These are phyloP conservation scores for Pholiota conissans DNA, from an alignment of 768 basidiomycete genomes.

Conservation along the genomic window DNA sequence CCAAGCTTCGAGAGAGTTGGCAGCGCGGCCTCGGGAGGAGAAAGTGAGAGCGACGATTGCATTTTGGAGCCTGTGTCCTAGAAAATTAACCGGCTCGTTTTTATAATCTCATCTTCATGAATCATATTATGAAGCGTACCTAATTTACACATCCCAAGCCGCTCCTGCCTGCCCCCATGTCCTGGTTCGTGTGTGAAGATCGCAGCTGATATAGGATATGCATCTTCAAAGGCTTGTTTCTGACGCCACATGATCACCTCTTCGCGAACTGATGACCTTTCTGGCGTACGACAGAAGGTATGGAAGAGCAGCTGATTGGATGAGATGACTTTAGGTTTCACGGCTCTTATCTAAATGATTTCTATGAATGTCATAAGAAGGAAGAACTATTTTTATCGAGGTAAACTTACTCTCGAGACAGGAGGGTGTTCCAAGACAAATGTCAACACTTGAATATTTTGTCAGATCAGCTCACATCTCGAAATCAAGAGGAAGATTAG, in stretches of 20 bases:
- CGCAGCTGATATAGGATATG: background rate
- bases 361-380: too few species aligned
- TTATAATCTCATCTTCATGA: background rate
- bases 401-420: too few species aligned
- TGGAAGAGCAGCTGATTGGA: too few species aligned
- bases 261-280: background rate
- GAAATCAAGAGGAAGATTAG: too few species aligned
- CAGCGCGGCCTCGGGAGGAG: conserved; percentile 22
- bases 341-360: too few species aligned
- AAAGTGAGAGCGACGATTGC: background rate
- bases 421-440: too few species aligned
- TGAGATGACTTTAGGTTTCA: too few species aligned
- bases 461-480: too few species aligned
- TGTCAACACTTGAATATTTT: too few species aligned
- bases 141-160: background rate
- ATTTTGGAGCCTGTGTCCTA: background rate
- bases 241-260: background rate
- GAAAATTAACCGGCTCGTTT: background rate
- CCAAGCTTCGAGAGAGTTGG: conserved; percentile 32
- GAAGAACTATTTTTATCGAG: too few species aligned
- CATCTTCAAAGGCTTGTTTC: background rate
- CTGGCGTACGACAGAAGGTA: too few species aligned
- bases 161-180: background rate
- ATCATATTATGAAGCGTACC: background rate
- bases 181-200: background rate